Evolutionary conservation across 2,329 filamentous ascomycete genomes (phyloP), one percentile per base, ranked within the genome.

Genomic region (Hymenoscyphus salicellus): DNA sequence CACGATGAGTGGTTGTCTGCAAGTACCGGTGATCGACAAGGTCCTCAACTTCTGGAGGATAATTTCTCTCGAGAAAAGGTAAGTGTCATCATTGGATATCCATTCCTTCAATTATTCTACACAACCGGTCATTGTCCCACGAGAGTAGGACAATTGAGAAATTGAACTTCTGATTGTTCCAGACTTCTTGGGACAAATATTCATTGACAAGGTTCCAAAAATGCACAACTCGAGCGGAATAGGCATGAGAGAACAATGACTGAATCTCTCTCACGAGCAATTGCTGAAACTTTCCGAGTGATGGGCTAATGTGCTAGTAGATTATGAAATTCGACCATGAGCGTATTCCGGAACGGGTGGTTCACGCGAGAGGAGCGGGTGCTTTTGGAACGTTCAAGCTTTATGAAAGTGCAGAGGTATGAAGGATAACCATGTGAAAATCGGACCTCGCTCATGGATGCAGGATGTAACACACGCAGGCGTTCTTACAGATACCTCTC

Each of bases 1-100:
- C 88, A 89, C 0, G 92, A 96, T 72, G 84, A 93, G 74, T 95
- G 91, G 91, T 80, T 96, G 62, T 86, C 84, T 61, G 82, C 89
- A 5, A 83, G 80, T 30, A 86, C 79, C 41, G 81, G 86, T 2
- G 83, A 90, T 57, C 80, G 86, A 63, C 86, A 82, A 1, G 91
- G 91, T 0, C 89, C 91, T 0, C 76, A 77, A 71, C 79, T 93
- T 0, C 75, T 95, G 2, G 91, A 95, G 73, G 91, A 95, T 68
- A 81, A 84, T 10, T 87, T 91, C 71, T 86, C 78, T 0, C 82
- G 91, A 14, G 91, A 95, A 75, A 93, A 91, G 83, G 89, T 89
- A 75, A 17, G 74, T 11, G n/a, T 10, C 23, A 46, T 17, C 5
- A 17, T 36, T 23, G 43, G 1, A 49, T 17, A 11, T 17, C 55